phyloP scores from a whole-genome alignment of 495 filamentous ascomycete species.

The Daldinia bambusicola region DNA sequence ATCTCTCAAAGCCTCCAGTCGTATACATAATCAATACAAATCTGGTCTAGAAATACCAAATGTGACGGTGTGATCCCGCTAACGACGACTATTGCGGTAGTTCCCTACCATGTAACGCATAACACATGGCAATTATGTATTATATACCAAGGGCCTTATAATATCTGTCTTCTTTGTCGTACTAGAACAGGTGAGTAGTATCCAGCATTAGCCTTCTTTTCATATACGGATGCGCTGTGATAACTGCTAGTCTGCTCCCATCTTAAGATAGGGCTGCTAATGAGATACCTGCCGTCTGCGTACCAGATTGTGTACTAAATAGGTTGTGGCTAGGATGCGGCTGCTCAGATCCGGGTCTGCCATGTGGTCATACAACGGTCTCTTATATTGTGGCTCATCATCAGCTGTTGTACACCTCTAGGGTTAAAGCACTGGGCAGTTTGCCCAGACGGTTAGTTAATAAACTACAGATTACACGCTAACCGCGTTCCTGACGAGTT shows the following conservation, averaged over 20 bases:
- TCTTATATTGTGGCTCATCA: conserved; percentile 45
- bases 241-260: conserved; percentile 20
- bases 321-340: conserved; percentile 42
- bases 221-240: conserved; percentile 1
- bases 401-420: conserved; percentile 14
- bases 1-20: background rate
- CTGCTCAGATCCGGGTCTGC: conserved; percentile 34
- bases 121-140: conserved; percentile 42
- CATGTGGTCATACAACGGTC: conserved; percentile 48
- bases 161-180: conserved; percentile 12
- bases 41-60: conserved; percentile 39
- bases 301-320: conserved; percentile 20
- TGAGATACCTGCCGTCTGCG: conserved; percentile 27
- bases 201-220: background rate
- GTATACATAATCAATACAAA: conserved; percentile 36
- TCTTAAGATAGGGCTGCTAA: conserved; percentile 36
- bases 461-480: conserved; percentile 41
- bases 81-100: conserved; percentile 39
- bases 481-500: conserved; percentile 40
- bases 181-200: background rate
- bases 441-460: conserved; percentile 36
- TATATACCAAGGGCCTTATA: conserved; percentile 32
- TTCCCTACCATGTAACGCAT: conserved; percentile 45
- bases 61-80: conserved; percentile 46
- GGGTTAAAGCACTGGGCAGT: conserved; percentile 1